Evolutionary conservation across 768 basidiomycete species (phyloP).

Genomic region (Mycena venus): DNA sequence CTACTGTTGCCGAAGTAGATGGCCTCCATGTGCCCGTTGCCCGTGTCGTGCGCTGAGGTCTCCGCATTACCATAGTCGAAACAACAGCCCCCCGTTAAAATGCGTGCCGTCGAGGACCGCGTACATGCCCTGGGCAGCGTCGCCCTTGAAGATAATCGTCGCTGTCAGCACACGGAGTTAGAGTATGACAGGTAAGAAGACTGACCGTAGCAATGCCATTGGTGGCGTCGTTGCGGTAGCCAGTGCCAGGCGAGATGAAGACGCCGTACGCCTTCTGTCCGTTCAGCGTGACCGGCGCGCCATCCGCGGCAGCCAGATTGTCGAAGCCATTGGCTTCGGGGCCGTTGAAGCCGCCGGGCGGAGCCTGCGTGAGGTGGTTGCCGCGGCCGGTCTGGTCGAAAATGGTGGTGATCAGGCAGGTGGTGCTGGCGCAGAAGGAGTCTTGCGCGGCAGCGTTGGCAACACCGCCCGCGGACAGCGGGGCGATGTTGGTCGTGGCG

Average conservation of each 20-base stretch:
- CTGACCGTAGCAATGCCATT: conserved; percentile 25
- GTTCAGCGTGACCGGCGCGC: conserved; percentile 30
- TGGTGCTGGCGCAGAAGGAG: conserved; percentile 22
- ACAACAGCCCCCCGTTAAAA: conserved; percentile 21
- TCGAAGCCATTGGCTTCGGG: conserved; percentile 15
- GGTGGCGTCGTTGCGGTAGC: conserved; percentile 23
- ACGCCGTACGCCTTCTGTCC: conserved; percentile 33
- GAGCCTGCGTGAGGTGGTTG: conserved; percentile 25
- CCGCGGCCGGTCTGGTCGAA: conserved; percentile 29
- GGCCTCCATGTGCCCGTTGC: conserved; percentile 26
- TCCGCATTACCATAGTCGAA: conserved; percentile 34
- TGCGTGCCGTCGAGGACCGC: conserved; percentile 31
- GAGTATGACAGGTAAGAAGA: neutral
- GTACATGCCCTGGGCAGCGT: conserved; percentile 24
- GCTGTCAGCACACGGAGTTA: conserved; percentile 9
- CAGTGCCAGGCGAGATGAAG: conserved; percentile 22
- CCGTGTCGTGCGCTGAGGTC: conserved; percentile 20
- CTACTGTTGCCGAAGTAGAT: conserved; percentile 21
- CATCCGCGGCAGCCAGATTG: conserved; percentile 23
- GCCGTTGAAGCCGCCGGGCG: conserved; percentile 15
- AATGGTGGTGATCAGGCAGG: conserved; percentile 32
- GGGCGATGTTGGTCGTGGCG: conserved; percentile 17
- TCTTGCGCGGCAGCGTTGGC: conserved; percentile 31
- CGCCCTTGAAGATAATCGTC: conserved; percentile 21
- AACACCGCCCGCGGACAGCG: conserved; percentile 34